Evolutionary conservation across 495 filamentous ascomycete species (phyloP).

Genomic region (Gamarada debralockiae): DNA sequence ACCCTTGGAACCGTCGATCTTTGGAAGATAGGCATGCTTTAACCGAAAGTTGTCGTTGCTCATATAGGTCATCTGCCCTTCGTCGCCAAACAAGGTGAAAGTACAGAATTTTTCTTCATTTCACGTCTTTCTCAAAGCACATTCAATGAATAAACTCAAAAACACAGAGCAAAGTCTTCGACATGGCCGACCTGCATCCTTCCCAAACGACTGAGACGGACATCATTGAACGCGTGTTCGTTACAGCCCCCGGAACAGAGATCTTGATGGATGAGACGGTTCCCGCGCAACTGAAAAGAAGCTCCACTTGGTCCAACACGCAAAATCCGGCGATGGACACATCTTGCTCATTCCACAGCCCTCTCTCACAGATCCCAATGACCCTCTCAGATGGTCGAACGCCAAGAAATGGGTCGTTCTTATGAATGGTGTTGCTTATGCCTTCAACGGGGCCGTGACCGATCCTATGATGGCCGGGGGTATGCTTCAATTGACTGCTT

Average conservation of each 20-base stretch:
- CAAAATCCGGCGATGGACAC: slow-evolving; percentile 10
- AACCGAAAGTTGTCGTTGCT: too few relatives aligned
- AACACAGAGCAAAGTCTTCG: too few relatives aligned
- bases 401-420: slow-evolving; percentile 25
- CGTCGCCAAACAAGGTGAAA: too few relatives aligned
- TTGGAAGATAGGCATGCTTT: too few relatives aligned
- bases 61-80: too few relatives aligned
- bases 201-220: too few relatives aligned
- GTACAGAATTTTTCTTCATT: too few relatives aligned
- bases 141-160: too few relatives aligned
- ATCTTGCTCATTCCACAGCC: slow-evolving; percentile 31
- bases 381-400: slow-evolving; percentile 31
- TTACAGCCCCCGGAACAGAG: slow-evolving; percentile 12
- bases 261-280: slow-evolving; percentile 7
- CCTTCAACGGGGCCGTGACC: slow-evolving; percentile 6
- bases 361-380: slow-evolving; percentile 31
- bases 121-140: too few relatives aligned
- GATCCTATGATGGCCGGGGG: slow-evolving; percentile 15
- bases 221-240: too few relatives aligned
- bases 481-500: slow-evolving; percentile 4
- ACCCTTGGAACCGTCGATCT: too few relatives aligned
- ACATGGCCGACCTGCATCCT: too few relatives aligned
- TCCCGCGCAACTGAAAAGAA: background rate
- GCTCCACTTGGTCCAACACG: slow-evolving; percentile 7
- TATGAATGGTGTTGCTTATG: slow-evolving; percentile 4